Conservation (phyloP, 1,284 basidiomycete species). For the Leccinum fallax region DNA sequence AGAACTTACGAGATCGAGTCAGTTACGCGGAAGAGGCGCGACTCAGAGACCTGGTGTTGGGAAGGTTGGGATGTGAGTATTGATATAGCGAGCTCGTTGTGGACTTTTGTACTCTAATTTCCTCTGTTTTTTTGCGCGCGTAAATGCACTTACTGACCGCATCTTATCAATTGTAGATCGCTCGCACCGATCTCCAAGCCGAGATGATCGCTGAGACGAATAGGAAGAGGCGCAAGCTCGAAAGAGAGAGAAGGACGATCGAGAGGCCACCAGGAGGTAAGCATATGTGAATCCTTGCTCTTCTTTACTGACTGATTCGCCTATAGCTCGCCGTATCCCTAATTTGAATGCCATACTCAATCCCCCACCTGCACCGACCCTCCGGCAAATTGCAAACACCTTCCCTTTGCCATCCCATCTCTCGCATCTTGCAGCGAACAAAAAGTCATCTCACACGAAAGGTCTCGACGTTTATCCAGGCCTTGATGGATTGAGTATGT, state of each 20-base stretch:
- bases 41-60: slow-evolving; percentile 52
- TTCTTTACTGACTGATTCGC: slow-evolving; percentile 3
- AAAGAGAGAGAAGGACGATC: slow-evolving; percentile 74
- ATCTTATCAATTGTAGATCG: slow-evolving; percentile 43
- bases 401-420: slow-evolving; percentile 32
- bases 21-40: slow-evolving; percentile 55
- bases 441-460: slow-evolving; percentile 14
- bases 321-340: slow-evolving; percentile 52
- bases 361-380: slow-evolving; percentile 46
- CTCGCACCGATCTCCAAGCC: slow-evolving; percentile 74
- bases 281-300: slow-evolving; percentile 10
- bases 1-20: slow-evolving; percentile 64
- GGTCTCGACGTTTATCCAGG: slow-evolving; percentile 24
- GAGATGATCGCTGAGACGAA: slow-evolving; percentile 84
- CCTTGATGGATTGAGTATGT: slow-evolving; percentile 26
- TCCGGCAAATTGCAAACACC: slow-evolving; percentile 53
- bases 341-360: slow-evolving; percentile 39
- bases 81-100: not conserved
- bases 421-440: slow-evolving; percentile 24
- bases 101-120: slow-evolving; percentile 5
- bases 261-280: slow-evolving; percentile 74
- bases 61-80: slow-evolving; percentile 2
- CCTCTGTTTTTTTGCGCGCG: slow-evolving; percentile 1
- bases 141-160: slow-evolving; percentile 14
- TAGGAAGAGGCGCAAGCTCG: slow-evolving; percentile 75